These are phyloP conservation scores for Isabelozyma heimii DNA, from an alignment of 805 yeast genomes.

Conservation along the genomic window DNA sequence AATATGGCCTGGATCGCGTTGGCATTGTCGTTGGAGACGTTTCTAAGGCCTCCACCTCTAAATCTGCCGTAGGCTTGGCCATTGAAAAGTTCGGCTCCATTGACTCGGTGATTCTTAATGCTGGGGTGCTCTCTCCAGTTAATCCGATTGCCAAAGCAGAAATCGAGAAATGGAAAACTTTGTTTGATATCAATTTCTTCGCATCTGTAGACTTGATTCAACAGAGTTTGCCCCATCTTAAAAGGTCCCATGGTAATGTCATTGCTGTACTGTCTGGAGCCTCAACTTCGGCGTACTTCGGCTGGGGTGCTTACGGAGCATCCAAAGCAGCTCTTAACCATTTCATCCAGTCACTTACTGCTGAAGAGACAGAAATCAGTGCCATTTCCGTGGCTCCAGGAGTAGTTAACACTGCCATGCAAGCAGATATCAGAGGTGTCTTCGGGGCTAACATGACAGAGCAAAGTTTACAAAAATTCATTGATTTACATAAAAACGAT, in stretches of 20 bases:
- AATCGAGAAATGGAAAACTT: constrained; percentile 54
- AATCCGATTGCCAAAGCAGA: constrained; percentile 50
- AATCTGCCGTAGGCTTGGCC: constrained; percentile 43
- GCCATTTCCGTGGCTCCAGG: constrained; percentile 88
- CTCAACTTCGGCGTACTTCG: constrained; percentile 54
- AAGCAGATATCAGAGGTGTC: constrained; percentile 66
- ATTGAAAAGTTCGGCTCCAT: constrained; percentile 52
- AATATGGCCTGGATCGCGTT: constrained; percentile 50
- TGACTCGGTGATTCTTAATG: constrained; percentile 70
- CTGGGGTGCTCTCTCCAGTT: constrained; percentile 84
- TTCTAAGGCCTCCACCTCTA: constrained; percentile 35
- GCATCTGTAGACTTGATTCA: constrained; percentile 62
- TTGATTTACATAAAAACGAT: constrained; percentile 55
- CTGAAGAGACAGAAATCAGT: constrained; percentile 59
- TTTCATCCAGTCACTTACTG: constrained; percentile 61
- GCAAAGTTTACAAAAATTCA: constrained; percentile 59
- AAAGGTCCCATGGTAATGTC: constrained; percentile 55
- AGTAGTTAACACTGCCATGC: constrained; percentile 91
- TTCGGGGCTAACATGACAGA: constrained; percentile 60
- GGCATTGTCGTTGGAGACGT: constrained; percentile 61
- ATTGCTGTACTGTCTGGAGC: constrained; percentile 93
- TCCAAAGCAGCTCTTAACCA: constrained; percentile 91
- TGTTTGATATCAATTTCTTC: constrained; percentile 77
- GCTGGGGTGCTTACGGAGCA: constrained; percentile 91
- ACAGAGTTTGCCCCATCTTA: constrained; percentile 55